These are phyloP conservation scores for Aspergillus fructus DNA, from an alignment of 2,329 filamentous ascomycete genomes.

Conservation along the genomic window DNA sequence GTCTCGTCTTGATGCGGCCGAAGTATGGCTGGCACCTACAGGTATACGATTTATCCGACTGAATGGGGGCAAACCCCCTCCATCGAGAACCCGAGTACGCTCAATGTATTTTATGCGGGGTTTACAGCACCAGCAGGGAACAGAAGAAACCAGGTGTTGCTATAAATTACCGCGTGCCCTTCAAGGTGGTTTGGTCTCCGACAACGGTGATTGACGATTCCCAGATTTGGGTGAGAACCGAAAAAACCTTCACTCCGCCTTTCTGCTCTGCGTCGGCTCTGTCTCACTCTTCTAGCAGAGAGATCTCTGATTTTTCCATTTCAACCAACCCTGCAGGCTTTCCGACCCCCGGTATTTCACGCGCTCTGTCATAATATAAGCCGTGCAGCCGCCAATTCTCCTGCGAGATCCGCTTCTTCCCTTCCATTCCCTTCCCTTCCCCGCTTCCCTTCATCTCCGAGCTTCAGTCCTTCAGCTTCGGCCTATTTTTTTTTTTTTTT, in stretches of 20 bases:
- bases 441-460: neutral
- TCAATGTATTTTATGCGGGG: neutral
- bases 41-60: neutral
- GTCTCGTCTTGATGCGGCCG: no score
- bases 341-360: neutral
- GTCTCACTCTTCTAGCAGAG: neutral
- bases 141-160: neutral
- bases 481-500: neutral
- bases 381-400: neutral
- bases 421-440: neutral
- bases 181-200: neutral
- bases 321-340: neutral
- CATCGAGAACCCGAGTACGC: constrained; percentile 4
- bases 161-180: neutral
- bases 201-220: constrained; percentile 1
- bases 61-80: neutral
- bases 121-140: neutral
- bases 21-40: neutral
- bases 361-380: neutral
- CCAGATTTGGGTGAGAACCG: constrained; percentile 4
- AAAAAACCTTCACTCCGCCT: constrained; percentile 1
- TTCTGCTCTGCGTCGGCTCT: neutral
- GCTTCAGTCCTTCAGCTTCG: neutral
- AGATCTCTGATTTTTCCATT: neutral
- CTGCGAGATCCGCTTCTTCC: neutral